Percentiles rank a stretch among this genome's conserved stretches.
Conservation (phyloP, 1,284 basidiomycete genomes). For the Afroboletus lepidellus region DNA sequence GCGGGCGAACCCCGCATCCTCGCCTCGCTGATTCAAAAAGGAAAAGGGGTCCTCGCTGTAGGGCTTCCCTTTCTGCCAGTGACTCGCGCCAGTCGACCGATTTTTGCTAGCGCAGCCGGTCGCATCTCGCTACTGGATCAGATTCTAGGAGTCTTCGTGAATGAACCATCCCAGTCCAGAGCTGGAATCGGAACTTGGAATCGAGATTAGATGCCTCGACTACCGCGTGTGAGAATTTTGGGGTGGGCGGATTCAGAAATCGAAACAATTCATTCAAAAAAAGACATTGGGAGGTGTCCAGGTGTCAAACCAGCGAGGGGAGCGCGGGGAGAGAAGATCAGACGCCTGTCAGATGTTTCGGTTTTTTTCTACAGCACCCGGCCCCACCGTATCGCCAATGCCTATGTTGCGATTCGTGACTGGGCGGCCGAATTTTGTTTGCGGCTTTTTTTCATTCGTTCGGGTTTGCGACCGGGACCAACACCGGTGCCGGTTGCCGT, state of each 20-base stretch:
- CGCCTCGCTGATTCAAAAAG: too few species aligned
- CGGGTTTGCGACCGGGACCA: not conserved
- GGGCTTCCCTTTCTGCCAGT: too few species aligned
- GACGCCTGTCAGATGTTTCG: not conserved
- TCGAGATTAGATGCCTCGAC: not conserved
- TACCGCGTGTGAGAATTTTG: not conserved
- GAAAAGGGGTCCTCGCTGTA: too few species aligned
- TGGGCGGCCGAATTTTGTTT: not conserved
- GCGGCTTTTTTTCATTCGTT: not conserved
- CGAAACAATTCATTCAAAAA: not conserved
- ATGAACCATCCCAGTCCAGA: not conserved
- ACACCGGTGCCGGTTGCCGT: constrained; percentile 12
- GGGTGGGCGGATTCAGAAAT: not conserved
- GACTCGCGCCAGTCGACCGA: too few species aligned
- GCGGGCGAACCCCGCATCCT: too few species aligned
- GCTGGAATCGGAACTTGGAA: not conserved
- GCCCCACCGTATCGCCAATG: not conserved
- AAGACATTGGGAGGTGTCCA: not conserved
- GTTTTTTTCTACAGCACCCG: not conserved
- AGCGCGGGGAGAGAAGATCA: constrained; percentile 1
- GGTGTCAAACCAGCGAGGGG: not conserved
- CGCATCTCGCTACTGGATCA: too few species aligned
- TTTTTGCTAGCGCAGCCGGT: too few species aligned
- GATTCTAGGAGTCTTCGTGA: too few species aligned
- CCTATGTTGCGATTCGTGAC: not conserved